These are phyloP conservation scores for Lepidium campestre DNA, from an alignment of 441 rosid genomes.

Conservation along the genomic window DNA sequence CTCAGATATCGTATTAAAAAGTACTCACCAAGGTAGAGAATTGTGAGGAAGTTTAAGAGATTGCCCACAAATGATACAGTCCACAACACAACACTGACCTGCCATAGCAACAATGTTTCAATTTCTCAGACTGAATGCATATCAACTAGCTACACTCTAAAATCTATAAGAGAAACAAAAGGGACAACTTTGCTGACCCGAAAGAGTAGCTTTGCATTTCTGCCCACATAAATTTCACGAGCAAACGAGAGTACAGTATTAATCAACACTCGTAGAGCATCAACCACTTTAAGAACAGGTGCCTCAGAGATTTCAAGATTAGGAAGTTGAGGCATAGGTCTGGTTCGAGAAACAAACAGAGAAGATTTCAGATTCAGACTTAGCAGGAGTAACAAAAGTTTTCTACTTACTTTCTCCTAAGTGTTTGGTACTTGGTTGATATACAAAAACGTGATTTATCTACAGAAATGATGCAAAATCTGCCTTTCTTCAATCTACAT, in stretches of 20 bases:
- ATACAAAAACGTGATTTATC: neutral
- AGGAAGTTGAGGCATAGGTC: constrained; percentile 92
- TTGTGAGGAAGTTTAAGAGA: constrained; percentile 66
- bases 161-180: neutral
- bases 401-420: neutral
- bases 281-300: constrained; percentile 41
- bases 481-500: neutral
- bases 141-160: neutral
- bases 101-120: constrained; percentile 20
- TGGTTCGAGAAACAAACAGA: constrained; percentile 12
- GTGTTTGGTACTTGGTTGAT: neutral
- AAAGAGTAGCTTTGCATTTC: constrained; percentile 50
- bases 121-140: neutral
- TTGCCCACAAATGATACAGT: constrained; percentile 53
- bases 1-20: neutral
- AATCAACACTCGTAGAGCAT: constrained; percentile 36
- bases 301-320: constrained; percentile 73
- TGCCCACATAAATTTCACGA: constrained; percentile 53
- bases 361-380: neutral
- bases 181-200: constrained; percentile 39
- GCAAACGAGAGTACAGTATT: constrained; percentile 47
- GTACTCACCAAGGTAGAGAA: constrained; percentile 65
- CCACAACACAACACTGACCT: constrained; percentile 70
- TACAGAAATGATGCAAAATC: neutral
- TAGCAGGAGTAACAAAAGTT: neutral